Base-by-base conservation (phyloP, 1,139 yeast genomes). In the Pichia sp. region DNA sequence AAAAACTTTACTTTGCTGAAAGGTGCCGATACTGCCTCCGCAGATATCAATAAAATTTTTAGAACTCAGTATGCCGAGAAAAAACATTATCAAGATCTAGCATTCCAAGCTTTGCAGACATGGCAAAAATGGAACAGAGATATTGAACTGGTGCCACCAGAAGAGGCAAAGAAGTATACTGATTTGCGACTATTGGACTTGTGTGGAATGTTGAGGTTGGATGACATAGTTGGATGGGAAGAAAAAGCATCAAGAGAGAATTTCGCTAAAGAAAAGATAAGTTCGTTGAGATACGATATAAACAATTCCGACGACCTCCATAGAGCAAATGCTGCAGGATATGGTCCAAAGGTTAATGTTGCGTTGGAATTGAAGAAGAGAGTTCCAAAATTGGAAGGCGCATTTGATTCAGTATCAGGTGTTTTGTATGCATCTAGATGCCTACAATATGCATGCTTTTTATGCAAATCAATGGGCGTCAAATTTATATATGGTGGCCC, bases 21-120 rank as follows among this genome's bases (percentile, higher is more conserved):
- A n/a, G 77, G 74, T 4, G 71, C 75, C 4, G 76, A 73, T 51
- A 69, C 75, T 1, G 76, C 78, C 17, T 69, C 75, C 12, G 73
- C 72, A 7, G 80, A 76, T 60, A 64, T 75, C 10, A 74, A 75
- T 53, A 71, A 76, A 49, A 64, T 47, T 47, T 47, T 47, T 24
- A 34, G 50, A 38, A 33, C 33, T 24, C 74, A 70, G 43, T 76
- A 76, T 61, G 75, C 69, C 2, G 73, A 71, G 44, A 65, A 69
- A 41, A 64, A 65, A 27, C 68, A 67, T 49, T 76, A 75, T 56
- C 74, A 71, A 38, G 61, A 69, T 29, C 61, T 76, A 52, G 77
- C 78, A 1, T 61, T 70, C 27, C 64, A 74, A 58, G 73, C 77
- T 0, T 61, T 67, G 30, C 68, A 66, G 9, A 49, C 61, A 8